Evolutionary conservation across 2,329 filamentous ascomycete species (phyloP), one percentile per base, ranked within the genome.

Genomic region (Anthostomella pinea): DNA sequence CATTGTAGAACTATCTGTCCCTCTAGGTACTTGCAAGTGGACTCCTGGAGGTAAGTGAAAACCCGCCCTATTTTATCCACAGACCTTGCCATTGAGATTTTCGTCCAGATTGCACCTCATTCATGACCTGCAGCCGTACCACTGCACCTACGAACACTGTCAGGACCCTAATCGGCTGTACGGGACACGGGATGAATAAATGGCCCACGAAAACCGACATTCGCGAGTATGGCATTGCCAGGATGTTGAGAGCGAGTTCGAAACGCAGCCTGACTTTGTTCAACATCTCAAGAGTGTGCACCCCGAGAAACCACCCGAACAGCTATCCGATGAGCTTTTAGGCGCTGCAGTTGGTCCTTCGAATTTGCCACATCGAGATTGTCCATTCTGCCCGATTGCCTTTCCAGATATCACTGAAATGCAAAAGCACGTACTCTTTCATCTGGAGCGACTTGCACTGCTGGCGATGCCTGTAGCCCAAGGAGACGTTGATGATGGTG

Each of bases 191-290:
- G 33, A 46, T 25, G 47, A 48, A 17, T 50, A 45, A 45, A 33
- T 48, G n/a, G 30, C 48, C 13, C 47, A 50, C n/a, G 47, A 50
- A 24, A 39, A 21, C 22, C 42, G 42, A 19, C 47, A 50, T 21
- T 27, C 19, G 5, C 26, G 35, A 3, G 39, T 46, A 1, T 50
- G 45, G 45, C 33, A 40, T 18, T 50, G 47, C 16, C 26, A 37
- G 14, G 23, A 21, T 9, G 37, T 44, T 26, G 14, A 24, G 2
- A 28, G 25, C 3, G 47, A 50, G 17, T 49, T 45, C 14, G 46
- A 45, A 30, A 47, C 46, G 3, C 37, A 35, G 15, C 23, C 24
- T 3, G 34, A 39, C 3, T 46, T 39, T 15, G 20, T 33, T 13
- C 9, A 33, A 5, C 44, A 46, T 16, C 17, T 42, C 2, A 31